Evolutionary conservation across 73 alveolate species (phyloP).

Genomic region (Breviolum minutum): DNA sequence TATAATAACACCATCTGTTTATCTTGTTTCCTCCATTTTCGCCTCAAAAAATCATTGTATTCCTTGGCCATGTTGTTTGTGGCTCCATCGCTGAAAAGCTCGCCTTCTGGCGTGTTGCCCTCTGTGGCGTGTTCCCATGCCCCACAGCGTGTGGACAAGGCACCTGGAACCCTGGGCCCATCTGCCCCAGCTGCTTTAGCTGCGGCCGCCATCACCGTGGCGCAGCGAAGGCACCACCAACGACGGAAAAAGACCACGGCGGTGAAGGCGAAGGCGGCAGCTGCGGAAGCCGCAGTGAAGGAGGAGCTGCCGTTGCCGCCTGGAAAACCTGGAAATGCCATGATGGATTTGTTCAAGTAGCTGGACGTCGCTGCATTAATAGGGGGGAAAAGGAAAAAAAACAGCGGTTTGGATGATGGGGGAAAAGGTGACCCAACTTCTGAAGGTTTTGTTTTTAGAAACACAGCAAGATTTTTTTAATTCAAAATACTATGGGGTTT

Average conservation of each 20-base stretch:
- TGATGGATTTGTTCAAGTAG: conserved; percentile 39
- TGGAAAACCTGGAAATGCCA: conserved; percentile 59
- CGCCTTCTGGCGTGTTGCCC: neutral
- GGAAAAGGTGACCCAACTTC: neutral
- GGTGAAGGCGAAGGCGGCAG: neutral
- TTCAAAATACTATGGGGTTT: too few species aligned
- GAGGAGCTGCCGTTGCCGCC: conserved; percentile 66
- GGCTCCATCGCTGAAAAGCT: too few species aligned
- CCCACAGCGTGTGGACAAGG: too few species aligned
- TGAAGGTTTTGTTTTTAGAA: neutral
- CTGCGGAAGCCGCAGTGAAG: neutral
- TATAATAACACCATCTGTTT: too few species aligned
- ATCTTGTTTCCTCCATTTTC: too few species aligned
- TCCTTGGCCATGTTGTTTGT: too few species aligned
- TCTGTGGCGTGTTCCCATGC: neutral
- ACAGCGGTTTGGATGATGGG: neutral
- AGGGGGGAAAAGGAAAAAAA: too few species aligned
- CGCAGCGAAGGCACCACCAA: neutral
- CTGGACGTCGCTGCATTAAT: neutral
- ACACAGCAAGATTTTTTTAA: neutral
- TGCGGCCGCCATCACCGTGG: neutral
- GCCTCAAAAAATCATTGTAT: too few species aligned
- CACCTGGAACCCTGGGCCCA: neutral
- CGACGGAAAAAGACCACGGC: neutral
- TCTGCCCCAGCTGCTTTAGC: neutral